Conservation (phyloP, 129 eudicot species). For the Gnaphalium uliginosum region DNA sequence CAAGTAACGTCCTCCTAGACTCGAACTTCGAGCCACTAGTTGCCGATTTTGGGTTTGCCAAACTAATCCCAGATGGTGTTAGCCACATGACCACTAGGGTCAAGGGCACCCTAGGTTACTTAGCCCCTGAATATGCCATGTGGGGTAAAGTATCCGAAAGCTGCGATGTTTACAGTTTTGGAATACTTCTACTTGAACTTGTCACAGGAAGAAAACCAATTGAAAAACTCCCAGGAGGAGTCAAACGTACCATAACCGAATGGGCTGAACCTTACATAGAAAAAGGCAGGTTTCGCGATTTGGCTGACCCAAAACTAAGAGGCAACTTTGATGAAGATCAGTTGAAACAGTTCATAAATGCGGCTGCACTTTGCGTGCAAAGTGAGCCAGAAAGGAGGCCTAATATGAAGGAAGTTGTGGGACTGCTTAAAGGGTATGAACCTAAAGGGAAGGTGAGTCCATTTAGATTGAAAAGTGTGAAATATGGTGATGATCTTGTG, state of each 20-base stretch:
- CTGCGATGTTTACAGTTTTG: constrained; percentile 82
- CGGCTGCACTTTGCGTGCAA: constrained; percentile 69
- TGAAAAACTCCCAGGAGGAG: constrained; percentile 66
- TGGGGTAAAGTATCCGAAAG: constrained; percentile 86
- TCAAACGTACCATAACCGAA: constrained; percentile 71
- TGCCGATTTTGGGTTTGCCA: constrained; percentile 85
- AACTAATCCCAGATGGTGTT: constrained; percentile 82
- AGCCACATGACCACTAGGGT: constrained; percentile 89
- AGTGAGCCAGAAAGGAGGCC: constrained; percentile 80
- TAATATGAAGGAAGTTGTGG: constrained; percentile 78
- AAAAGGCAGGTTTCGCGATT: constrained; percentile 54
- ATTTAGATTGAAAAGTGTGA: constrained; percentile 56
- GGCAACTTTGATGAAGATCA: constrained; percentile 66
- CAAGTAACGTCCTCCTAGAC: constrained; percentile 77
- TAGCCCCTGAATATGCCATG: constrained; percentile 90
- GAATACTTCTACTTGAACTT: constrained; percentile 66
- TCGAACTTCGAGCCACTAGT: constrained; percentile 74
- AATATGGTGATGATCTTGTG: constrained; percentile 71
- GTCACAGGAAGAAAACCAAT: constrained; percentile 77
- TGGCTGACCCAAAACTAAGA: constrained; percentile 68
- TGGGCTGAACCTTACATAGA: constrained; percentile 78
- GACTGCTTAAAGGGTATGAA: constrained; percentile 56
- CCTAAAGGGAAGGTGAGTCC: constrained; percentile 38
- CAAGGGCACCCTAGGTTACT: constrained; percentile 79
- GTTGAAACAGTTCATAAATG: constrained; percentile 50